A percentile compares a stretch with the other conserved stretches of the same genome.
Conservation (phyloP, 352 stramenopile genomes). For the Phytopythium montanum region DNA sequence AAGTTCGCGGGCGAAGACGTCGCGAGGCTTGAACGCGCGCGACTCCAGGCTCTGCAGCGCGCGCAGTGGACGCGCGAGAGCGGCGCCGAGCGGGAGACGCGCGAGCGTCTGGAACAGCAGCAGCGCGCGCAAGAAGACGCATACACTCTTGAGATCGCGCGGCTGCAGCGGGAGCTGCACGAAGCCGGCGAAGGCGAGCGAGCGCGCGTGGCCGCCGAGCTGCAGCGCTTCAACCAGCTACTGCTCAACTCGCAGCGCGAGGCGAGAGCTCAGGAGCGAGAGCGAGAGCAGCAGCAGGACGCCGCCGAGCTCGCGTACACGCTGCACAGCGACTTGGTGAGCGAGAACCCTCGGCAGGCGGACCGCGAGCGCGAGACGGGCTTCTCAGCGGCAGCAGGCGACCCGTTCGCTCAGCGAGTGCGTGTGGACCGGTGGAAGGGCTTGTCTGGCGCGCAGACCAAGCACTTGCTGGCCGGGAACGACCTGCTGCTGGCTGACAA, state of each 20-base stretch:
- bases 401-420: slow-evolving; percentile 46
- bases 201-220: slow-evolving; percentile 35
- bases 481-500: slow-evolving; percentile 56
- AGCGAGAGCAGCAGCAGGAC: slow-evolving; percentile 46
- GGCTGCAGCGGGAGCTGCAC: slow-evolving; percentile 53
- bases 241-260: slow-evolving; percentile 42
- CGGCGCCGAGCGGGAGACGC: slow-evolving; percentile 40
- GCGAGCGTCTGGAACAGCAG: slow-evolving; percentile 34
- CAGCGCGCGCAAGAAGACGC: slow-evolving; percentile 33
- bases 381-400: slow-evolving; percentile 18
- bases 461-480: slow-evolving; percentile 48
- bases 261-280: slow-evolving; percentile 24
- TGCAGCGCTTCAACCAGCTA: slow-evolving; percentile 55
- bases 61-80: slow-evolving; percentile 68
- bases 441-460: slow-evolving; percentile 57
- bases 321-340: slow-evolving; percentile 60
- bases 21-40: slow-evolving; percentile 43
- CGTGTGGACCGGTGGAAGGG: slow-evolving; percentile 83
- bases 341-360: slow-evolving; percentile 62
- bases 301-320: slow-evolving; percentile 57
- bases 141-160: slow-evolving; percentile 54
- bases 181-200: slow-evolving; percentile 48
- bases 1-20: slow-evolving; percentile 71
- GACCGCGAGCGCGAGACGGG: slow-evolving; percentile 3
- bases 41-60: slow-evolving; percentile 62